Evolutionary conservation across 441 rosid genomes (phyloP), one percentile per base, ranked within the genome.

Genomic region (California macrophylla): DNA sequence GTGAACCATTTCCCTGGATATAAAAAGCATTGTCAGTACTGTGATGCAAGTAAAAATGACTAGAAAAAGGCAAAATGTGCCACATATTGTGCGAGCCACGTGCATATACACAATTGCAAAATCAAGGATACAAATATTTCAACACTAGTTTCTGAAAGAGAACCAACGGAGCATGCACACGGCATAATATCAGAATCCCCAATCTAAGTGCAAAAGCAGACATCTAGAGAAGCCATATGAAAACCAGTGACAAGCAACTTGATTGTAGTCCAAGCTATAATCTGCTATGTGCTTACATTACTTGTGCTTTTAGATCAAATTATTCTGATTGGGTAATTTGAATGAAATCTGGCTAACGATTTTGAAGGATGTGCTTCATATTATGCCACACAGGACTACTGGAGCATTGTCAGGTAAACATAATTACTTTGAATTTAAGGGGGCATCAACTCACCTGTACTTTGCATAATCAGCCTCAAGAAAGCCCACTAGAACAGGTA

Each of bases 1-100:
- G 76, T 95, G 99, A 82, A 92, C 97, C 97, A 92, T 95, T 85
- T 95, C 99, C 97, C 98, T 92, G 90, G 74, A 79, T 68, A 78
- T 58, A 68, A 56, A 72, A 76, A 80, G n/a, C 79, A 72, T 68
- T 30, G 72, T 79, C 71, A 83, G 83, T 28, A 67, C 45, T 73
- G 24, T 28, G 36, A 32, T 12, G 72, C 18, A 10, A 68, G 5
- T 58, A 9, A 30, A 21, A 36, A 69, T 67, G 21, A 32, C 66
- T 69, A 0, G 38, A 32, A 36, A n/a, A 9, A 10, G 20, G 25
- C 24, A 20, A 52, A n/a, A 8, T 2, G 63, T 58, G 29, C 10
- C 6, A 24, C 29, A 18, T 40, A 8, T 58, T 62, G 32, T 62
- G 66, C 3, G 36, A 26, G 21, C 30, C 32, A 1, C 13, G 5